Evolutionary conservation across 1,284 basidiomycete genomes (phyloP).

Genomic region (Tilletia caries): DNA sequence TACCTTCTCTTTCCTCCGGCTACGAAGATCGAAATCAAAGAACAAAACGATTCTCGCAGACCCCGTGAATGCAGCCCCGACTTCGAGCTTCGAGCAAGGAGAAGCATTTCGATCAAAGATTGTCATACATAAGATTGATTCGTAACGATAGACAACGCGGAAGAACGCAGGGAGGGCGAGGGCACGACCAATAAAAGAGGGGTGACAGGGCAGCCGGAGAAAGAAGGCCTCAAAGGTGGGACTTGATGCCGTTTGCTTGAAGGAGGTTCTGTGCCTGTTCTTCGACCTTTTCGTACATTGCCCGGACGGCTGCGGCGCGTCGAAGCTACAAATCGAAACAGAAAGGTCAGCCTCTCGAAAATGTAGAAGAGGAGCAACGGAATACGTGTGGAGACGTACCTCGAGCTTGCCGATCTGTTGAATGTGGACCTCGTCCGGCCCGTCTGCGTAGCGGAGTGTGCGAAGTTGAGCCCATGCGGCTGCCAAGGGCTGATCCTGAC

Average conservation of each 20-base stretch:
- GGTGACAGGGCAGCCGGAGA: too few relatives aligned
- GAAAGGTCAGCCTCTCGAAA: too few relatives aligned
- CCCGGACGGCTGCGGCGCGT: constrained; percentile 37
- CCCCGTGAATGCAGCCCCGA: too few relatives aligned
- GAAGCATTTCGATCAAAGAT: too few relatives aligned
- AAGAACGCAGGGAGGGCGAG: too few relatives aligned
- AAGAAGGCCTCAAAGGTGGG: constrained; percentile 27
- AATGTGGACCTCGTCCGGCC: constrained; percentile 70
- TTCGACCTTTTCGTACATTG: constrained; percentile 28
- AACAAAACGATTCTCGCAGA: too few relatives aligned
- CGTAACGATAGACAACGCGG: too few relatives aligned
- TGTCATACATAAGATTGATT: too few relatives aligned
- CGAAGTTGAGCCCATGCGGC: constrained; percentile 73
- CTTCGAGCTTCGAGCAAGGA: too few relatives aligned
- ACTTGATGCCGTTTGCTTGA: constrained; percentile 34
- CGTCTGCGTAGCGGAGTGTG: constrained; percentile 58
- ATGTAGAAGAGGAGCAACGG: neutral
- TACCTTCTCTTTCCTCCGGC: too few relatives aligned
- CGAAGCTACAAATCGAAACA: constrained; percentile 13
- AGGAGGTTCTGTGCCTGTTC: constrained; percentile 28
- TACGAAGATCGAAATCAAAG: too few relatives aligned
- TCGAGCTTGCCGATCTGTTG: constrained; percentile 88
- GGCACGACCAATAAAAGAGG: too few relatives aligned
- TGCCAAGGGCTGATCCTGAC: constrained; percentile 82
- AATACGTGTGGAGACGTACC: constrained; percentile 23